Conservation (phyloP, 257 asterid genomes). For the Ehretia macrophylla region DNA sequence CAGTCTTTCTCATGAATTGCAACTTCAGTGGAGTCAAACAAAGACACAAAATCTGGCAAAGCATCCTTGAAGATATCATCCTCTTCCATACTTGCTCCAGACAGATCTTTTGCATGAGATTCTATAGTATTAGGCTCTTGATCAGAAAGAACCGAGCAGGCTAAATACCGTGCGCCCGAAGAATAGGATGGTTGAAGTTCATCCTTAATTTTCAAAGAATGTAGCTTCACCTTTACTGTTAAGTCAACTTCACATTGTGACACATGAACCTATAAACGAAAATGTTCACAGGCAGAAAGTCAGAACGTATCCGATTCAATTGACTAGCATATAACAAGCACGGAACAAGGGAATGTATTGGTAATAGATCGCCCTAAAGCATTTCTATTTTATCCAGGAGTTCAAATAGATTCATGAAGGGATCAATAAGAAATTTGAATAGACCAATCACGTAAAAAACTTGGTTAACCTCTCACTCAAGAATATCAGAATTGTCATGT, state of each 20-base stretch:
- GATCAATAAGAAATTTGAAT: neutral
- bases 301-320: too few relatives aligned
- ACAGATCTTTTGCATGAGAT: slow-evolving; percentile 40
- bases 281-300: too few relatives aligned
- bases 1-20: slow-evolving; percentile 52
- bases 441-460: too few relatives aligned
- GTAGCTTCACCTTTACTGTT: slow-evolving; percentile 81
- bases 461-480: too few relatives aligned
- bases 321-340: too few relatives aligned
- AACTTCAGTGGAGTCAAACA: slow-evolving; percentile 62
- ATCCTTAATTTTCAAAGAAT: slow-evolving; percentile 86
- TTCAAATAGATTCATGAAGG: neutral
- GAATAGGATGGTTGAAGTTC: slow-evolving; percentile 73
- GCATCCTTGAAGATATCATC: slow-evolving; percentile 92
- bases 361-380: too few relatives aligned
- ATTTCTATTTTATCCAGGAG: too few relatives aligned
- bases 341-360: too few relatives aligned
- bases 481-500: neutral
- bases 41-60: slow-evolving; percentile 66
- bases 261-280: slow-evolving; percentile 74
- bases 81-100: slow-evolving; percentile 46
- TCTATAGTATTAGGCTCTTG: slow-evolving; percentile 40
- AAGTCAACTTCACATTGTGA: slow-evolving; percentile 65
- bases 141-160: slow-evolving; percentile 68
- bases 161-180: slow-evolving; percentile 64